Conservation (phyloP, 345 rosid genomes). For the Euphorbia lathyris region DNA sequence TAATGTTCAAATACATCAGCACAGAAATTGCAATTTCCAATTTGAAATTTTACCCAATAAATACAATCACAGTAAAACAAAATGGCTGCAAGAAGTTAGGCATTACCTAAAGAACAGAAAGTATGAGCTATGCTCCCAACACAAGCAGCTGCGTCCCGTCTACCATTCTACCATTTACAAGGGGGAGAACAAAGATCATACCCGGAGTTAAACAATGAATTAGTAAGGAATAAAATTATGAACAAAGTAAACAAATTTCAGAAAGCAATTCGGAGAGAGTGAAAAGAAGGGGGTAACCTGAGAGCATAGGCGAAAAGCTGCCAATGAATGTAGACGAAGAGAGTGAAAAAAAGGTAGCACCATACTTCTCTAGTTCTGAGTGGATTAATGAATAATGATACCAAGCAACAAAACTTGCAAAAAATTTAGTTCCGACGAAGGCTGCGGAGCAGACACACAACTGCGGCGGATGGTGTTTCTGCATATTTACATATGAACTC, state of each 20-base stretch:
- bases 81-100: background rate
- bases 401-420: too few relatives aligned
- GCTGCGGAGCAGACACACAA: too few relatives aligned
- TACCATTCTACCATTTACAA: conserved; percentile 20
- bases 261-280: background rate
- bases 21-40: background rate
- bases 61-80: background rate
- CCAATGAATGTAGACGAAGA: conserved; percentile 4
- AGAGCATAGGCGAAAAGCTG: conserved; percentile 14
- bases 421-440: background rate
- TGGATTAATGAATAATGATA: background rate
- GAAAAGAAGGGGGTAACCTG: conserved; percentile 2
- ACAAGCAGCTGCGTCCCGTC: conserved; percentile 27
- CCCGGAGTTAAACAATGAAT: background rate
- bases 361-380: background rate
- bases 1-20: background rate
- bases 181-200: background rate
- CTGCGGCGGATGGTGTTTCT: too few relatives aligned
- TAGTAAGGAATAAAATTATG: background rate
- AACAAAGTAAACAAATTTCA: background rate
- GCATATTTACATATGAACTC: too few relatives aligned
- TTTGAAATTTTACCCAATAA: background rate
- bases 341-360: background rate
- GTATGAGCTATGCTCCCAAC: conserved; percentile 23
- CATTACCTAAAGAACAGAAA: conserved; percentile 49